phyloP scores from a whole-genome alignment of 805 yeast genomes.

The Metschnikowia cubensis region DNA sequence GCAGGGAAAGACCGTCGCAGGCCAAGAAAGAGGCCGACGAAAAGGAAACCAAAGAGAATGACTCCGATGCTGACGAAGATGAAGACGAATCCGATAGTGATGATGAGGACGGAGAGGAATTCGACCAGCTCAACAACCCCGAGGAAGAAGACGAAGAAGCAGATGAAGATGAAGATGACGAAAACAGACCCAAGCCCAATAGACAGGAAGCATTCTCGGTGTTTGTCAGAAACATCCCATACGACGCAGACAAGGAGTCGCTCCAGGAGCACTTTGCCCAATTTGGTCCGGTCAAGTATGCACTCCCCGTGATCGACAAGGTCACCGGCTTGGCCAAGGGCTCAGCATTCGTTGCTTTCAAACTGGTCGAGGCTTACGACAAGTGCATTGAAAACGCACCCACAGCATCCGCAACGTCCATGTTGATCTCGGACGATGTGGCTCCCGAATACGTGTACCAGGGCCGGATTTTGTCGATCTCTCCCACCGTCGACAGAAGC shows the following conservation, averaged over 20 bases:
- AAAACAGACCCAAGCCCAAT: conserved; percentile 42
- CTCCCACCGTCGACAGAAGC: conserved; percentile 82
- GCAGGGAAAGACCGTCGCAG: conserved; percentile 29
- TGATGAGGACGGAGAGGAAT: conserved; percentile 30
- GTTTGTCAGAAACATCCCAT: conserved; percentile 90
- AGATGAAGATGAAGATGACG: conserved; percentile 20
- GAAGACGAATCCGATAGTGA: conserved; percentile 27
- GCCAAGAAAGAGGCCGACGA: conserved; percentile 37
- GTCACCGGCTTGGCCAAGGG: conserved; percentile 86
- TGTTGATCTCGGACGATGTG: conserved; percentile 89
- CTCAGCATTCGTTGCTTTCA: conserved; percentile 91
- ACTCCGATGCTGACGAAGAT: conserved; percentile 33
- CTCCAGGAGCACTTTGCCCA: conserved; percentile 71
- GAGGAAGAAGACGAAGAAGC: conserved; percentile 29
- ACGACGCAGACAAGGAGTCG: conserved; percentile 82
- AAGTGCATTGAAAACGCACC: conserved; percentile 80
- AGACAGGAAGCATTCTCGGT: conserved; percentile 68
- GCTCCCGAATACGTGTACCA: conserved; percentile 85
- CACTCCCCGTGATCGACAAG: conserved; percentile 86
- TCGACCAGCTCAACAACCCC: conserved; percentile 23
- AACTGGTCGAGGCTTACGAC: conserved; percentile 53
- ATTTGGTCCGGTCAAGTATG: conserved; percentile 88
- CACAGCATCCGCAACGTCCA: conserved; percentile 52
- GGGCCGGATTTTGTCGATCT: conserved; percentile 81
- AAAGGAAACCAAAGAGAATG: conserved; percentile 32